A percentile compares a stretch with the other conserved stretches of the same genome.
These are phyloP conservation scores for Podila epicladia DNA, from an alignment of 192 early-diverging fungal species.

Conservation along the genomic window DNA sequence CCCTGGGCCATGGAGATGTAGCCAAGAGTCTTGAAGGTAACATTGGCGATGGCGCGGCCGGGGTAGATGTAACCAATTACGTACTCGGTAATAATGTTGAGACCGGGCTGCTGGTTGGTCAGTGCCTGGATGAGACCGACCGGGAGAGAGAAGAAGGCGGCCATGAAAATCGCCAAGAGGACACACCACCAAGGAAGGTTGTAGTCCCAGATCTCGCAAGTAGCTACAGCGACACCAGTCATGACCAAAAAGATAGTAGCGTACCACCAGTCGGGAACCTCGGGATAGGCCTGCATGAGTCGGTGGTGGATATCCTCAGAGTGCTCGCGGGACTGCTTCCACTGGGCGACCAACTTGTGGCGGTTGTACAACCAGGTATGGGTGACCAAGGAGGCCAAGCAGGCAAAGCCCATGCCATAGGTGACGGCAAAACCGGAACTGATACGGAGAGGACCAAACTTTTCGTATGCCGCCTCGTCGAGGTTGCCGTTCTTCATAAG, in stretches of 20 bases:
- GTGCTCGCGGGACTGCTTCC: too few relatives aligned
- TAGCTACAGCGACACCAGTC: conserved; percentile 31
- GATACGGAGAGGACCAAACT: too few relatives aligned
- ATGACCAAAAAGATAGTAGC: conserved; percentile 34
- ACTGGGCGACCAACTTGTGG: too few relatives aligned
- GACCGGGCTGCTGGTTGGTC: conserved; percentile 51
- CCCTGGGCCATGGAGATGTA: conserved; percentile 73
- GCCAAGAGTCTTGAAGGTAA: conserved; percentile 64
- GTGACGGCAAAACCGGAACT: too few relatives aligned
- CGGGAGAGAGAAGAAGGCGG: conserved; percentile 54
- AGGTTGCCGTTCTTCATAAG: too few relatives aligned
- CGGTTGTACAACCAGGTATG: too few relatives aligned
- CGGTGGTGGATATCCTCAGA: too few relatives aligned
- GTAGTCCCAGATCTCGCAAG: conserved; percentile 15
- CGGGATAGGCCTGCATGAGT: too few relatives aligned
- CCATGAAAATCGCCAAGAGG: conserved; percentile 44
- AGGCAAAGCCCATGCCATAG: too few relatives aligned
- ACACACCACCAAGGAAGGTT: conserved; percentile 58
- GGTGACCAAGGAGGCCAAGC: too few relatives aligned
- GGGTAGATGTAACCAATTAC: conserved; percentile 52
- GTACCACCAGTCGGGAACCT: conserved; percentile 40
- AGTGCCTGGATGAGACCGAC: conserved; percentile 64
- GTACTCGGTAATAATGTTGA: conserved; percentile 63
- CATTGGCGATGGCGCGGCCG: conserved; percentile 55
- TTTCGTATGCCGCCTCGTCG: too few relatives aligned